phyloP scores from a whole-genome alignment of 306 rosid species.

The Comarum palustre region DNA sequence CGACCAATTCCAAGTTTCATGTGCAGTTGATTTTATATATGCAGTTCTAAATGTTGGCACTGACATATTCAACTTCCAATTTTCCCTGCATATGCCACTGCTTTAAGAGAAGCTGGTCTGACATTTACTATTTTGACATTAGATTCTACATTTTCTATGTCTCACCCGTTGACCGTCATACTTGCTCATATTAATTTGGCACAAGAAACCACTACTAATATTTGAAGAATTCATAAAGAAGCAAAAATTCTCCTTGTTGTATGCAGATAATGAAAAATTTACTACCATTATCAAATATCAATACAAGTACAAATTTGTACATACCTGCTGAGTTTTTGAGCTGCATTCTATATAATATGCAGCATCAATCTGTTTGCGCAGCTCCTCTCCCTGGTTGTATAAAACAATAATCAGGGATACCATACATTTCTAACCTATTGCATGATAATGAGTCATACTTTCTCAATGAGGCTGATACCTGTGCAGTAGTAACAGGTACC shows the following conservation, averaged over 20 bases:
- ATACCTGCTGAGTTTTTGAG: slow-evolving; percentile 95
- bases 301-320: slow-evolving; percentile 20
- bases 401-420: slow-evolving; percentile 21
- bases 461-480: slow-evolving; percentile 44
- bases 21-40: background rate
- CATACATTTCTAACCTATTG: background rate
- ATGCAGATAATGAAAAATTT: background rate
- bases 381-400: slow-evolving; percentile 82
- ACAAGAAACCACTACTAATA: background rate
- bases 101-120: background rate
- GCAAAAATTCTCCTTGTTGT: background rate
- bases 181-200: background rate
- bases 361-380: slow-evolving; percentile 81
- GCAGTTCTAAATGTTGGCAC: background rate
- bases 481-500: slow-evolving; percentile 76
- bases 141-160: background rate
- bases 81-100: background rate
- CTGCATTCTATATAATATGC: slow-evolving; percentile 80
- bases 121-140: background rate
- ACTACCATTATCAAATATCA: background rate
- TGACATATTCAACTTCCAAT: background rate
- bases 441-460: slow-evolving; percentile 17
- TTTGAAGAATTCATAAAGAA: background rate
- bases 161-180: background rate
- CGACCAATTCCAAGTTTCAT: background rate